These are phyloP conservation scores for Salvia miltiorrhiza DNA, from an alignment of 257 asterid species.

Conservation along the genomic window DNA sequence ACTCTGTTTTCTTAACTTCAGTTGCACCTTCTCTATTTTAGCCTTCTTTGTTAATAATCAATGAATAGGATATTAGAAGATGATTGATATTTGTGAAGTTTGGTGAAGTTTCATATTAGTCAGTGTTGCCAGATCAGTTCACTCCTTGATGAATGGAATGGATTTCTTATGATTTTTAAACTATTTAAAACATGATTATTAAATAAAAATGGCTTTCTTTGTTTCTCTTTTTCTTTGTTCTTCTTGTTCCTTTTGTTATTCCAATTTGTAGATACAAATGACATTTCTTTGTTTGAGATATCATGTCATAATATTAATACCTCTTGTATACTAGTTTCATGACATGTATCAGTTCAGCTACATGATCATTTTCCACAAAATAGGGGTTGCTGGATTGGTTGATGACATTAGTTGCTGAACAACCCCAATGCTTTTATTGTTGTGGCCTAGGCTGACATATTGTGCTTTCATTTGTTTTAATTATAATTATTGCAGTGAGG, in stretches of 20 bases:
- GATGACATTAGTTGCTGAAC: background rate
- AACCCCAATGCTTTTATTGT: background rate
- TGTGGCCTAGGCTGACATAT: background rate
- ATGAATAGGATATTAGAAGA: background rate
- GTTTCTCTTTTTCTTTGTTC: background rate
- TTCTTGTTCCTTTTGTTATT: too few species aligned
- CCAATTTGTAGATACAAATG: background rate
- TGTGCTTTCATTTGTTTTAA: background rate
- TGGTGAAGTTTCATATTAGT: conserved; percentile 1
- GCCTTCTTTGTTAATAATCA: conserved; percentile 50
- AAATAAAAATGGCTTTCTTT: background rate
- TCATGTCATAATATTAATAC: background rate
- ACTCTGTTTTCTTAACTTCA: too few species aligned
- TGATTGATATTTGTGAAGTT: background rate
- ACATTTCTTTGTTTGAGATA: conserved; percentile 11
- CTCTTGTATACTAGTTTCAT: background rate
- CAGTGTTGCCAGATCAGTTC: background rate
- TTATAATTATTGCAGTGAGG: background rate
- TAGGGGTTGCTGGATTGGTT: background rate
- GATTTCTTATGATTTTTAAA: conserved; percentile 5
- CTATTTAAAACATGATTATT: background rate
- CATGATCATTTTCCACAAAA: background rate
- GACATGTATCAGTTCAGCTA: background rate
- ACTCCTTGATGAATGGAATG: too few species aligned
- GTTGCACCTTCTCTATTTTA: conserved; percentile 77